Base-by-base conservation (phyloP, 2,329 filamentous ascomycete genomes). In the Chrysoporthe cubensis region DNA sequence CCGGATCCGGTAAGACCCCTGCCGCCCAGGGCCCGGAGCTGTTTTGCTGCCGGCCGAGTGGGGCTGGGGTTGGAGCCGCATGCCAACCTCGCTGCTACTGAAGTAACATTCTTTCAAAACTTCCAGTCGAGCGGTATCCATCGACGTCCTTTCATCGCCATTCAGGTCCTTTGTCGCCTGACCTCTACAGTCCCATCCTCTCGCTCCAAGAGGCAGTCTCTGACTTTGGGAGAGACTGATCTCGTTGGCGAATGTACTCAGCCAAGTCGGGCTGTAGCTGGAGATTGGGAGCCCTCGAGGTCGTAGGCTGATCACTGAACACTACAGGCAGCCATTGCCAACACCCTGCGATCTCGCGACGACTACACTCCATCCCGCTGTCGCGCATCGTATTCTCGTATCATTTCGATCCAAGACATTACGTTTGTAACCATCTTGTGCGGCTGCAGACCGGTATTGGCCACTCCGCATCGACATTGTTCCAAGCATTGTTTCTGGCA, bases 31-130 rank as follows among this genome's bases (percentile, higher is more conserved):
- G 54, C 26, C 54, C 13, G 54, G 26, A 16, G 21, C 14, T 37
- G 26, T 3, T 57, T 16, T 16, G 44, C 18, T 46, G 44, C 54
- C 18, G 16, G n/a, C 40, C 57, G 16, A 21, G 56, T 58, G 56
- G 56, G 56, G 9, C 13, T 34, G 26, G 26, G 32, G 50, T 26
- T 16, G 50, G 50, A 54, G 50, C 50, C 50, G 50, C 50, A 34
- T 54, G 32, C 56, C 56, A 16, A 40, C 32, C n/a, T n/a, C n/a
- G 21, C 57, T 40, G 57, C 21, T 32, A 44, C 34, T 37, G 42
- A 37, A 66, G 65, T 68, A 63, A 63, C 63, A 68, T 68, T 59
- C 58, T 26, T 68, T 48, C 50, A 68, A 66, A 59, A 59, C 58
- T 58, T 42, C 57, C 14, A 34, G 42, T 46, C n/a, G 43, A 14